These are phyloP conservation scores for Ceratocystis papillata DNA, from an alignment of 2,329 filamentous ascomycete genomes.

Conservation along the genomic window DNA sequence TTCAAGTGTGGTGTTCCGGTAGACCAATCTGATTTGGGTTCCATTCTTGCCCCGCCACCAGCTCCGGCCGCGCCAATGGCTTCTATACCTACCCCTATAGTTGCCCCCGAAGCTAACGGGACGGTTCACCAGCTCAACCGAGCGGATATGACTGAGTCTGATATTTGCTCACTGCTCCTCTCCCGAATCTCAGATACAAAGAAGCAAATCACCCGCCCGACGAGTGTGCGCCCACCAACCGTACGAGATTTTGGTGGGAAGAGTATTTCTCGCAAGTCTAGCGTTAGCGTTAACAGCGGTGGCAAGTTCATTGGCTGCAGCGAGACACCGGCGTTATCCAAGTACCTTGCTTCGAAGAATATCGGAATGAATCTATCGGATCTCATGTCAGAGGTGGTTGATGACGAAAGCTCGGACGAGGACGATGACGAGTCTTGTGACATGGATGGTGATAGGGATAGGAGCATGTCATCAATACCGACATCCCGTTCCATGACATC, in stretches of 20 bases:
- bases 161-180: constrained; percentile 23
- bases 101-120: background rate
- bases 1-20: constrained; percentile 75
- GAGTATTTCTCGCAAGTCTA: constrained; percentile 12
- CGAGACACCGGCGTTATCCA: constrained; percentile 22
- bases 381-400: constrained; percentile 18
- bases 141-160: constrained; percentile 19
- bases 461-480: constrained; percentile 7
- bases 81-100: background rate
- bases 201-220: constrained; percentile 21
- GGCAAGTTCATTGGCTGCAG: constrained; percentile 23
- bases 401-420: constrained; percentile 17
- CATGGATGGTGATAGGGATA: constrained; percentile 10
- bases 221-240: background rate
- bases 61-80: constrained; percentile 1
- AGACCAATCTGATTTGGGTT: constrained; percentile 35
- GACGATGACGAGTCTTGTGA: constrained; percentile 17
- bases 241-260: constrained; percentile 16
- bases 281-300: constrained; percentile 5
- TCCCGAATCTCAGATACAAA: constrained; percentile 23
- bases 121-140: constrained; percentile 19
- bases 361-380: constrained; percentile 21
- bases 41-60: constrained; percentile 16
- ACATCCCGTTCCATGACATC: constrained; percentile 4
- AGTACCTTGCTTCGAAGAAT: constrained; percentile 23